Conservation (phyloP, 208 protist genomes). For the Naegleria lovaniensis region DNA sequence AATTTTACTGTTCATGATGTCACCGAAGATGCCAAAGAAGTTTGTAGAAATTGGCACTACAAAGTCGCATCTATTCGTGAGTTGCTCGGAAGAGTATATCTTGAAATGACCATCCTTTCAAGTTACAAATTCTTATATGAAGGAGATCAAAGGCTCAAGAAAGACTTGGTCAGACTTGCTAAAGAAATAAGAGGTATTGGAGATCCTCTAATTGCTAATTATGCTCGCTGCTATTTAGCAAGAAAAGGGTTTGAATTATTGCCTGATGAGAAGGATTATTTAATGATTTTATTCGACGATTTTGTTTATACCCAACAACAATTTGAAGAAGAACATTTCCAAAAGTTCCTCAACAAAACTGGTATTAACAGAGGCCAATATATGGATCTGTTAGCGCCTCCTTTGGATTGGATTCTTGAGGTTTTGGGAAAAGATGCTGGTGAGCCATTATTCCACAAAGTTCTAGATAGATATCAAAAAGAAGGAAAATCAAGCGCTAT, state of each 20-base stretch:
- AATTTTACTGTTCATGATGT: slow-evolving; percentile 34
- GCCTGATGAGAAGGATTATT: background rate
- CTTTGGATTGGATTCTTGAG: slow-evolving; percentile 63
- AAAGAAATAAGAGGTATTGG: slow-evolving; percentile 62
- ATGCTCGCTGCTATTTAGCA: slow-evolving; percentile 59
- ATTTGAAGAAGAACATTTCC: slow-evolving; percentile 24
- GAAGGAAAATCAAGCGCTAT: slow-evolving; percentile 36
- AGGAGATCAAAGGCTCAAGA: slow-evolving; percentile 27
- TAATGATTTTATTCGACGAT: slow-evolving; percentile 35
- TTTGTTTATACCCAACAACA: slow-evolving; percentile 32
- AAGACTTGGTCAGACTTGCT: slow-evolving; percentile 48
- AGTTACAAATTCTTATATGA: slow-evolving; percentile 58
- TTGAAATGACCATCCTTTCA: slow-evolving; percentile 59
- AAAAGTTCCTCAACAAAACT: slow-evolving; percentile 31
- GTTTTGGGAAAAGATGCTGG: slow-evolving; percentile 30
- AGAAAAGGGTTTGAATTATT: slow-evolving; percentile 47
- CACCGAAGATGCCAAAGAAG: slow-evolving; percentile 48
- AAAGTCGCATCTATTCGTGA: slow-evolving; percentile 80
- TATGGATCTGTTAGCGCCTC: slow-evolving; percentile 58
- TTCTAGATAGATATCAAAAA: slow-evolving; percentile 29
- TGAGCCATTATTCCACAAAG: background rate
- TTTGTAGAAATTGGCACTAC: slow-evolving; percentile 76
- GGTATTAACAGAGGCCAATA: slow-evolving; percentile 46
- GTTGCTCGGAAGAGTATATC: slow-evolving; percentile 63
- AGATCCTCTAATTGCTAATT: slow-evolving; percentile 63